phyloP scores from a whole-genome alignment of 2,329 filamentous ascomycete genomes.

The Lachnum nothofagi region DNA sequence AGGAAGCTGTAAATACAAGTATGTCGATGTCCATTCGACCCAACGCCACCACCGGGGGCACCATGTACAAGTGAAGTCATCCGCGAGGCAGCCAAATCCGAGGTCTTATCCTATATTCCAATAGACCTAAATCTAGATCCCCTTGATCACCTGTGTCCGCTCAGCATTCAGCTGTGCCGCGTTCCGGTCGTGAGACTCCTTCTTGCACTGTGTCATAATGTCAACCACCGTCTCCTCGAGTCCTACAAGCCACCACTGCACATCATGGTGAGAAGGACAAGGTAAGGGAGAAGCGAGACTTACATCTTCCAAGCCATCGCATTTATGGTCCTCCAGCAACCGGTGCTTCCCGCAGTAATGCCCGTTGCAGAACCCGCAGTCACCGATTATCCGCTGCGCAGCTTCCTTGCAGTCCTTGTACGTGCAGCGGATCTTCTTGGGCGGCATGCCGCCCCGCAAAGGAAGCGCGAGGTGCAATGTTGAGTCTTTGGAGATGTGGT shows the following conservation, averaged over 20 bases:
- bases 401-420: conserved; percentile 84
- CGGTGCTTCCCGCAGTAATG: conserved; percentile 95
- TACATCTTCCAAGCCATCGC: conserved; percentile 83
- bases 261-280: background rate
- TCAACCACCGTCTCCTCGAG: conserved; percentile 33
- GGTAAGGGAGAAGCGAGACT: conserved; percentile 35
- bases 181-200: conserved; percentile 92
- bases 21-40: conserved; percentile 3
- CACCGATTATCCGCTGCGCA: conserved; percentile 89
- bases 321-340: conserved; percentile 90
- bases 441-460: conserved; percentile 55
- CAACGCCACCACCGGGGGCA: background rate
- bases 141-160: conserved; percentile 89
- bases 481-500: conserved; percentile 45
- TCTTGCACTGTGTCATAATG: conserved; percentile 66
- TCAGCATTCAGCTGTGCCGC: conserved; percentile 87
- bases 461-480: conserved; percentile 52
- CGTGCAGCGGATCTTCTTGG: conserved; percentile 77
- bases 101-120: background rate
- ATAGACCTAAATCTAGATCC: conserved; percentile 53
- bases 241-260: conserved; percentile 41
- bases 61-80: background rate
- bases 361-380: conserved; percentile 90
- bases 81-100: background rate
- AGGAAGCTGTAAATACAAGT: conserved; percentile 7